Evolutionary conservation across 257 asterid genomes (phyloP), one percentile per base, ranked within the genome.

Genomic region (Solanum gracilifrons): DNA sequence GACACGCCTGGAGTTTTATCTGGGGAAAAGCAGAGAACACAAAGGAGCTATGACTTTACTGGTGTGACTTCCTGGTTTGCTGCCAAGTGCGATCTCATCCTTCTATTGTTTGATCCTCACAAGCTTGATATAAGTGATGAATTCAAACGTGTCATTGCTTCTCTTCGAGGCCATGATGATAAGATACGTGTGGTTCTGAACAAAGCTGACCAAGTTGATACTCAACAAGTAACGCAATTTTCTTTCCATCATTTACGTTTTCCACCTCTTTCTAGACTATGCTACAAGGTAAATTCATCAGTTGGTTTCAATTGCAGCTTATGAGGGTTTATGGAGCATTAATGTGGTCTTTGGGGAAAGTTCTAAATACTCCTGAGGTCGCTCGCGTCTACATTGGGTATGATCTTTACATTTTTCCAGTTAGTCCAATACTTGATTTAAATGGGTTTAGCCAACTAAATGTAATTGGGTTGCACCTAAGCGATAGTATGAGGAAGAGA

Each of bases 281-380:
- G 43, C 68, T 48, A 31, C 68, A 16, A 5, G 43, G 74, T 85
- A 37, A 74, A 86, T 88, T 51, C 73, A 86, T 88, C 21, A 27
- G 39, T 91, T 84, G 7, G 83, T 60, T 51, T 88, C 21, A 74
- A 29, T 85, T 92, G 90, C 91, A 97, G 99, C 98, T 97, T 74
- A 97, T 97, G 99, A 93, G 98, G 90, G 98, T 97, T 32, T 97
- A 97, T 87, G 99, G 99, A 89, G 99, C 99, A 36, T 87, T 97
- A 88, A 97, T 97, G 99, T 97, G 99, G 99, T 97, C 99, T 68
- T 96, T 97, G 39, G 99, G 99, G 87, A 97, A 97, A 92, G 99
- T 97, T 69, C 89, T 97, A 51, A 97, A 97, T 89, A 97, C 98
- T 79, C 99, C 99, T 21, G 99, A 97, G 89, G 99, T 97, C 60